Conservation (phyloP, 75 land plant genomes). For the Larix kaempferi region DNA sequence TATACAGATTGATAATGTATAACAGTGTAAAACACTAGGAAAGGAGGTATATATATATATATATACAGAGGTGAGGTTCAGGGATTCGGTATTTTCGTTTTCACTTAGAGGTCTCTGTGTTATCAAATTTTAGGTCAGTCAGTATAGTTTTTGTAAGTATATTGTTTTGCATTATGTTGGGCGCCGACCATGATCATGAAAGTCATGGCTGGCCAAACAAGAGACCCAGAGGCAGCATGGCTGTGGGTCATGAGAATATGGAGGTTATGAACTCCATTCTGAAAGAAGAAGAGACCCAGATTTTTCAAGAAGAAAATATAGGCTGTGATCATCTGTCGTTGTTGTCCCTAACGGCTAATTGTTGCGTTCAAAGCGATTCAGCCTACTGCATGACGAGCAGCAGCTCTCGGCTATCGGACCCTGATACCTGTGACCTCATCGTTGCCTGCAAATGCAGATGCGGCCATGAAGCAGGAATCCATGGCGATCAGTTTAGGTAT, state of each 20-base stretch:
- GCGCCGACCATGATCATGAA: too few species aligned
- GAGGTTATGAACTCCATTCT: neutral
- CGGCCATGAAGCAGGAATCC: neutral
- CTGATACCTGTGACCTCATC: neutral
- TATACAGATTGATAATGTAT: too few species aligned
- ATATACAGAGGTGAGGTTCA: too few species aligned
- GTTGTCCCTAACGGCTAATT: neutral
- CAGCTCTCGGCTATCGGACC: neutral
- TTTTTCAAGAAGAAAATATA: neutral
- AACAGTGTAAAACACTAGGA: too few species aligned
- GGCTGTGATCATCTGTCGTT: neutral
- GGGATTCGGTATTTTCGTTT: too few species aligned
- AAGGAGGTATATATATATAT: too few species aligned
- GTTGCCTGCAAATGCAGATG: slow-evolving; percentile 1
- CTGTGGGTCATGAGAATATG: neutral
- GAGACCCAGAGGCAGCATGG: too few species aligned
- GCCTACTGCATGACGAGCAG: slow-evolving; percentile 7
- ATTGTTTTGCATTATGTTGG: too few species aligned
- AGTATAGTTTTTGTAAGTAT: too few species aligned
- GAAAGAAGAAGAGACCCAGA: neutral
- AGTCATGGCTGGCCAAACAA: too few species aligned
- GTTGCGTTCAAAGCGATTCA: slow-evolving; percentile 7
- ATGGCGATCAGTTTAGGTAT: neutral
- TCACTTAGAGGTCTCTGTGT: too few species aligned
- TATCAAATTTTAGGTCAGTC: too few species aligned